Conservation (phyloP, 2,329 filamentous ascomycete species). For the Bipolaris gigantea region DNA sequence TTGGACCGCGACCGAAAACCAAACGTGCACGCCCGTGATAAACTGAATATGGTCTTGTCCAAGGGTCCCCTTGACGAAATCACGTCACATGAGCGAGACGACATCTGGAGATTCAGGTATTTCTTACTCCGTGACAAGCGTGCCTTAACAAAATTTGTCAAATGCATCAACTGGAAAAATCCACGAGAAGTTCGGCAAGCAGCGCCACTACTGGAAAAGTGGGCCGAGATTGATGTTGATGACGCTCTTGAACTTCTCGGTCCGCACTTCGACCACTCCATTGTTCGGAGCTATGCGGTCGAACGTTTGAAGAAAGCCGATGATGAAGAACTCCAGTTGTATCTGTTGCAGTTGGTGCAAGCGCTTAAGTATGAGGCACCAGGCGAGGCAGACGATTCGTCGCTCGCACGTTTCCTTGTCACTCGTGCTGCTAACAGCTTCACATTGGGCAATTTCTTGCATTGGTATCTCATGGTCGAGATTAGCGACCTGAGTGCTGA, state of each 20-base stretch:
- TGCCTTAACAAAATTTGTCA: conserved; percentile 92
- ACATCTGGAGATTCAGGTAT: conserved; percentile 97
- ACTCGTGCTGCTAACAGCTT: conserved; percentile 85
- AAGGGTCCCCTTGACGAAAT: conserved; percentile 91
- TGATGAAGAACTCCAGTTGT: conserved; percentile 86
- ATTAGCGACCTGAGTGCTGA: conserved; percentile 81
- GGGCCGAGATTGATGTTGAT: conserved; percentile 96
- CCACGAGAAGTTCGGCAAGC: conserved; percentile 83
- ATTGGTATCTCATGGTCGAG: conserved; percentile 99
- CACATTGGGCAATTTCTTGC: conserved; percentile 88
- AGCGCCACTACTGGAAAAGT: conserved; percentile 84
- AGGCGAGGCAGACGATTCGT: conserved; percentile 74
- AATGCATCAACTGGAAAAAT: conserved; percentile 94
- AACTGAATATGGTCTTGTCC: conserved; percentile 85
- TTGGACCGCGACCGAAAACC: conserved; percentile 94
- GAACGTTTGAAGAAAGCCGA: conserved; percentile 88
- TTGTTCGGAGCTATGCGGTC: conserved; percentile 90
- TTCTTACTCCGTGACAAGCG: conserved; percentile 87
- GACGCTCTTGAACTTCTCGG: conserved; percentile 93
- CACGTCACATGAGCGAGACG: conserved; percentile 87
- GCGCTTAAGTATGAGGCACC: conserved; percentile 72
- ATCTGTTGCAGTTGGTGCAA: conserved; percentile 91
- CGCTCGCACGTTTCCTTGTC: conserved; percentile 86
- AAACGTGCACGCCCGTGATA: conserved; percentile 92
- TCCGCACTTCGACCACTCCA: conserved; percentile 84